Percentiles rank a stretch among this genome's conserved stretches.
Evolutionary conservation across 1,139 yeast species (phyloP).

Genomic region (Barnettozyma hawaiiensis): DNA sequence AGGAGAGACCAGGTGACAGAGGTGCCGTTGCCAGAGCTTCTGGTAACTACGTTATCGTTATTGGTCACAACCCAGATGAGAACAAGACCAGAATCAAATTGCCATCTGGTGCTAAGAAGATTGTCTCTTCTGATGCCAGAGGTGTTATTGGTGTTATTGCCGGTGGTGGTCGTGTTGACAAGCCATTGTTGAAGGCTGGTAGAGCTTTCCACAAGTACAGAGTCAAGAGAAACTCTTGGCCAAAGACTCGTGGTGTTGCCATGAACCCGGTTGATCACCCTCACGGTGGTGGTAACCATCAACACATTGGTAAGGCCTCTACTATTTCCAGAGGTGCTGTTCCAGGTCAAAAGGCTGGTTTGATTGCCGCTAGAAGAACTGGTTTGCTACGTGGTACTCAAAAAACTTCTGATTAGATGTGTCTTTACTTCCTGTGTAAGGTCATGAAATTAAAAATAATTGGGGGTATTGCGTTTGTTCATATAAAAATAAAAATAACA

Average conservation of each 20-base stretch:
- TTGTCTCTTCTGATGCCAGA: conserved; percentile 92
- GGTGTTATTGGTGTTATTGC: conserved; percentile 99
- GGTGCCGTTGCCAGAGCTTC: conserved; percentile 99
- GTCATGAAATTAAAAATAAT: conserved; percentile 13
- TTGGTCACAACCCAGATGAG: conserved; percentile 99
- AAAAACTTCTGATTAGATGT: conserved; percentile 76
- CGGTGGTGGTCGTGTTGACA: conserved; percentile 99
- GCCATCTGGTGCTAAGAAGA: conserved; percentile 98
- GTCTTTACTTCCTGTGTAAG: conserved; percentile 24
- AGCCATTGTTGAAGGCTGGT: conserved; percentile 99
- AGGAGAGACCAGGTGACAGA: conserved; percentile 99
- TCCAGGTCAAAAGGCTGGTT: conserved; percentile 99
- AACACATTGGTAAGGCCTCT: conserved; percentile 99
- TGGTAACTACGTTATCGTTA: conserved; percentile 97
- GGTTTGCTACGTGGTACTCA: conserved; percentile 99
- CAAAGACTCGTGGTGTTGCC: conserved; percentile 99
- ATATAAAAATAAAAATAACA: conserved; percentile 13
- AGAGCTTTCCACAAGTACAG: conserved; percentile 99
- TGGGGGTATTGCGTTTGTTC: conserved; percentile 16
- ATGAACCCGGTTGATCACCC: conserved; percentile 99
- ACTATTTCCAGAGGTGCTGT: conserved; percentile 99
- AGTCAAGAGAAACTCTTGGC: conserved; percentile 99
- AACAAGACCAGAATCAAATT: conserved; percentile 98
- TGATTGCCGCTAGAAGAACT: conserved; percentile 99
- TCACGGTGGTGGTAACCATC: conserved; percentile 99